Percentiles rank a stretch among this genome's conserved stretches.
Evolutionary conservation across 2,329 filamentous ascomycete species (phyloP).

Genomic region (Diaporthe sp.): DNA sequence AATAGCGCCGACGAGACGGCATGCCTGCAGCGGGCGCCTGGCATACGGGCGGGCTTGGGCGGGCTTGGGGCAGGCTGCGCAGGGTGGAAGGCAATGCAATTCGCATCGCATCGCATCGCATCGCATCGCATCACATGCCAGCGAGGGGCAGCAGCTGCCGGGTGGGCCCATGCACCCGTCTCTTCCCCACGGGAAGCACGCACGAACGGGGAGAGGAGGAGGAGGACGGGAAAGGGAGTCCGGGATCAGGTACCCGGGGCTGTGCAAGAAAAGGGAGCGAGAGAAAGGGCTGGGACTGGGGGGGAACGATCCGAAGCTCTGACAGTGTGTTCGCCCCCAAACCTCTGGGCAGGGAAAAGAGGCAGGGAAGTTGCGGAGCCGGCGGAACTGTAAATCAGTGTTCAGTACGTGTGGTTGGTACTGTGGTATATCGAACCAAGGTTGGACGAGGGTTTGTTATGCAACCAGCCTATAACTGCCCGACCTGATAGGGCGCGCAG

Average conservation of each 20-base stretch:
- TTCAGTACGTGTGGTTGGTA: not conserved
- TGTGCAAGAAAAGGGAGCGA: not conserved
- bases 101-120: not conserved
- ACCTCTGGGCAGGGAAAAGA: not conserved
- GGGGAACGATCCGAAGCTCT: no score
- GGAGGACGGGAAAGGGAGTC: not conserved
- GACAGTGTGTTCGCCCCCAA: conserved; percentile 8
- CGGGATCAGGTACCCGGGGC: conserved; percentile 13
- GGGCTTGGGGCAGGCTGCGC: no score
- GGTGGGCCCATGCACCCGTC: not conserved
- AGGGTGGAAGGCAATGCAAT: not conserved
- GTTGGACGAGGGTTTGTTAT: not conserved
- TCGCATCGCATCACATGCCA: not conserved
- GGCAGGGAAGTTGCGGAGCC: not conserved
- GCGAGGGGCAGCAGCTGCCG: not conserved
- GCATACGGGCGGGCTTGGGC: no score
- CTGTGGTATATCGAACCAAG: not conserved
- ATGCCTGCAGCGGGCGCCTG: not conserved
- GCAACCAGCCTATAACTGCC: not conserved
- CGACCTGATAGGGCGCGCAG: not conserved
- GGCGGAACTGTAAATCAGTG: conserved; percentile 18
- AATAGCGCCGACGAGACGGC: not conserved
- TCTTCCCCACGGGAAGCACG: not conserved
- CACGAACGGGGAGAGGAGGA: no score
- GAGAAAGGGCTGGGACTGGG: no score